A percentile compares a stretch with the other conserved stretches of the same genome.
phyloP scores from a whole-genome alignment of 768 basidiomycete genomes.

The Lyophyllum decastes region DNA sequence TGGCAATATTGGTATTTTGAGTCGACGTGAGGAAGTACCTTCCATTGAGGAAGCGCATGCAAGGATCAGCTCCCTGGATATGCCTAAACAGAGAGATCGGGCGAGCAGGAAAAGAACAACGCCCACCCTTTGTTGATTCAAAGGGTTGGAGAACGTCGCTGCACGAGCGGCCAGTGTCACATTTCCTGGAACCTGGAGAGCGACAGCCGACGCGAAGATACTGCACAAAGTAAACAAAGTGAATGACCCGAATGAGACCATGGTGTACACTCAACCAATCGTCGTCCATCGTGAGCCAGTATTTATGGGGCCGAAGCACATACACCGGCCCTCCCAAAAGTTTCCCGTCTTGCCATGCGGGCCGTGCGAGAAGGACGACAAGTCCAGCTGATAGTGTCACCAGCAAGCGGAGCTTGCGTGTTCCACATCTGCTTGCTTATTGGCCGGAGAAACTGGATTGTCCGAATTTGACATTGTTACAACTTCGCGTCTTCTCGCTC shows the following conservation, averaged over 20 bases:
- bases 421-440: neutral
- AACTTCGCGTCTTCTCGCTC: neutral
- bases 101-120: neutral
- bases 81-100: neutral
- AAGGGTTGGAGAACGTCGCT: neutral
- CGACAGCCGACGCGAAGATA: neutral
- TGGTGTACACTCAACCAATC: neutral
- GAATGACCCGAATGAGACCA: neutral
- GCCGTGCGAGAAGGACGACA: neutral
- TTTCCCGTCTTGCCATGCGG: neutral
- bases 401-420: neutral
- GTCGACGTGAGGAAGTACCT: constrained; percentile 16
- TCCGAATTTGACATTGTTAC: neutral
- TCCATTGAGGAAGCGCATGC: constrained; percentile 19
- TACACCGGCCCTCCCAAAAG: neutral
- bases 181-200: neutral
- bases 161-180: neutral
- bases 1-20: constrained; percentile 17
- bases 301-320: neutral
- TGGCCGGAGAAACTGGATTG: neutral
- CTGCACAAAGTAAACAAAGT: neutral
- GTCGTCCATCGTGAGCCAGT: neutral
- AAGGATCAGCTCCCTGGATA: constrained; percentile 14
- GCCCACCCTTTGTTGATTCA: neutral
- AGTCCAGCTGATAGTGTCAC: neutral